A percentile compares a stretch with the other conserved stretches of the same genome.
These are phyloP conservation scores for Furcasterigmium sp. DNA, from an alignment of 2,329 filamentous ascomycete genomes.

Conservation along the genomic window DNA sequence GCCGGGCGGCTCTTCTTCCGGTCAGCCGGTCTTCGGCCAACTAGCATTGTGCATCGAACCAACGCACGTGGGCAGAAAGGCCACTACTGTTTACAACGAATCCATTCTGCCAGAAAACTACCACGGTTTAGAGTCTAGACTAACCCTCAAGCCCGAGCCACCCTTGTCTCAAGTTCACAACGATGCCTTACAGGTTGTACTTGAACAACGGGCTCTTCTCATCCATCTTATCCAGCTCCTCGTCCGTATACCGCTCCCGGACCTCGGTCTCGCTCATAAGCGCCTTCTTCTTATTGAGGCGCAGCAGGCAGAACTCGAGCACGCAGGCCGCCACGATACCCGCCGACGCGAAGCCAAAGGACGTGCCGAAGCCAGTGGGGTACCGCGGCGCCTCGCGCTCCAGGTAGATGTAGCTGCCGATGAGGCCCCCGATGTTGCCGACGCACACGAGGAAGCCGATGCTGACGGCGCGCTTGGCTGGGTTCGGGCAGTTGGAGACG, in stretches of 20 bases:
- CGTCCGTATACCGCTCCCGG: slow-evolving; percentile 9
- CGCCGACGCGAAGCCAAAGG: slow-evolving; percentile 20
- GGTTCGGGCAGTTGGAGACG: slow-evolving; percentile 56
- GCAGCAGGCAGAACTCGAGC: slow-evolving; percentile 21
- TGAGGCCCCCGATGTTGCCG: slow-evolving; percentile 33
- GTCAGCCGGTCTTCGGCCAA: too few relatives aligned
- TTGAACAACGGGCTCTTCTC: slow-evolving; percentile 14
- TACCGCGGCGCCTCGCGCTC: slow-evolving; percentile 26
- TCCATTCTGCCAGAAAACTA: too few relatives aligned
- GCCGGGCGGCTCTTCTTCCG: too few relatives aligned
- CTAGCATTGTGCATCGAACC: too few relatives aligned
- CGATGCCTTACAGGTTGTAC: slow-evolving; percentile 11
- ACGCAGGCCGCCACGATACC: slow-evolving; percentile 22
- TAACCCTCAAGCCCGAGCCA: too few relatives aligned
- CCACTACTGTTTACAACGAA: too few relatives aligned
- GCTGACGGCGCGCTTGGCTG: slow-evolving; percentile 26
- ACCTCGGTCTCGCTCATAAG: slow-evolving; percentile 18
- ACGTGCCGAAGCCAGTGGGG: slow-evolving; percentile 25
- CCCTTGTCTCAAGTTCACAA: too few relatives aligned
- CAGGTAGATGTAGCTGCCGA: slow-evolving; percentile 32
- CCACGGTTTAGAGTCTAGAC: too few relatives aligned
- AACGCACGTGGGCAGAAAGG: too few relatives aligned
- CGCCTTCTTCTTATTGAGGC: slow-evolving; percentile 18
- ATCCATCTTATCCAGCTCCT: slow-evolving; percentile 13
- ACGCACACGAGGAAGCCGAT: slow-evolving; percentile 30